Percentiles rank a stretch among this genome's conserved stretches.
These are phyloP conservation scores for Silybum marianum DNA, from an alignment of 129 eudicot genomes.

Conservation along the genomic window DNA sequence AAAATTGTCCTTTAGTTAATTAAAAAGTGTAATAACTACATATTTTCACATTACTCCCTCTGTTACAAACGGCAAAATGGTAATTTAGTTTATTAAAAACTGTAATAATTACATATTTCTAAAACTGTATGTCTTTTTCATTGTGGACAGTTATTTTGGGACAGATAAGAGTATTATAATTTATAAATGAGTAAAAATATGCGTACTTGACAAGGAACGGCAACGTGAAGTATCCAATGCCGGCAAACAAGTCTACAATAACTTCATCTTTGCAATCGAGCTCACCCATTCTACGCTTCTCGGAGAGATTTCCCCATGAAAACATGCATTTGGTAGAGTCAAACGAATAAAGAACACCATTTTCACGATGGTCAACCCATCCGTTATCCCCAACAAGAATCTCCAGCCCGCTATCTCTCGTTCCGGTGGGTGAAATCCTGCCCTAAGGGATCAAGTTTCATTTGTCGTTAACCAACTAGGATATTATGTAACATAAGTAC, in stretches of 20 bases:
- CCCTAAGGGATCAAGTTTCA: conserved; percentile 54
- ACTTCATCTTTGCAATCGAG: conserved; percentile 80
- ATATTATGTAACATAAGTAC: conserved; percentile 17
- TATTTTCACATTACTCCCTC: neutral
- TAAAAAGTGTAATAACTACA: no score
- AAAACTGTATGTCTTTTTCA: neutral
- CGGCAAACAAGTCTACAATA: conserved; percentile 89
- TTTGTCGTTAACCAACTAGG: neutral
- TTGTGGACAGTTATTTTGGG: neutral
- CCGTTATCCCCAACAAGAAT: conserved; percentile 86
- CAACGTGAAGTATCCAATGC: conserved; percentile 88
- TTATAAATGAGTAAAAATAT: conserved; percentile 9
- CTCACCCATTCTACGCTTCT: conserved; percentile 85
- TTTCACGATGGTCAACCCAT: conserved; percentile 96
- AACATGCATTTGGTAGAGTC: conserved; percentile 99
- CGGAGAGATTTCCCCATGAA: conserved; percentile 99
- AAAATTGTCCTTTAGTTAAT: no score
- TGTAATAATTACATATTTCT: neutral
- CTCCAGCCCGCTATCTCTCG: conserved; percentile 90
- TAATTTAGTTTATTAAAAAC: neutral
- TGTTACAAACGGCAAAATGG: no score
- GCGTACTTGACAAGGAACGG: conserved; percentile 92
- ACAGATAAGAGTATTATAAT: neutral
- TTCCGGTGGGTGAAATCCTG: conserved; percentile 72
- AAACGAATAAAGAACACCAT: conserved; percentile 89